A percentile compares a stretch with the other conserved stretches of the same genome.
These are phyloP conservation scores for Magnaporthiopsis poae DNA, from an alignment of 2,329 filamentous ascomycete species.

Conservation along the genomic window DNA sequence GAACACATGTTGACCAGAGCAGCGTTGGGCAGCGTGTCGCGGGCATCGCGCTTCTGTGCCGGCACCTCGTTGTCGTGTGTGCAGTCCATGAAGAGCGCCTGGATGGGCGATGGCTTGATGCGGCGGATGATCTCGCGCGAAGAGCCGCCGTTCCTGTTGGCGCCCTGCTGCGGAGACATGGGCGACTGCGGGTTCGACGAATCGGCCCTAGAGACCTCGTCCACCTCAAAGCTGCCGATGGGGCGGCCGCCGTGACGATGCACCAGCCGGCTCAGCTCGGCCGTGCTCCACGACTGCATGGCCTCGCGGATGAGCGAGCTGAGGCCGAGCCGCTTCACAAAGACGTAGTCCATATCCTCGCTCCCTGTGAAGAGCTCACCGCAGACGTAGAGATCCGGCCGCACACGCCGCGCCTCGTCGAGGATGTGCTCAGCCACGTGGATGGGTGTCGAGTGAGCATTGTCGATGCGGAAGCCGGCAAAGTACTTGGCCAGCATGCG, in stretches of 20 bases:
- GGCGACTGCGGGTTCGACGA: constrained; percentile 25
- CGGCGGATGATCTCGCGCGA: constrained; percentile 60
- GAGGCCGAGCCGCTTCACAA: constrained; percentile 84
- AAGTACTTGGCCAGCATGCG: constrained; percentile 90
- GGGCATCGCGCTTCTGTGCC: constrained; percentile 85
- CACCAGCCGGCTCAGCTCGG: constrained; percentile 81
- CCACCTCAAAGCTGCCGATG: constrained; percentile 94
- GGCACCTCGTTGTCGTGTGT: constrained; percentile 97
- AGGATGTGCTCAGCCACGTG: constrained; percentile 91
- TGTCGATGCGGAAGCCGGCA: constrained; percentile 90
- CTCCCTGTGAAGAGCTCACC: constrained; percentile 93
- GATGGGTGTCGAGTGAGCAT: constrained; percentile 91
- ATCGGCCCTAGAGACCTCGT: constrained; percentile 63
- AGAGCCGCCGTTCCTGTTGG: constrained; percentile 24
- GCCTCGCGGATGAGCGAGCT: constrained; percentile 89
- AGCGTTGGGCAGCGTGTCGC: constrained; percentile 87
- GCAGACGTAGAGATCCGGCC: constrained; percentile 81
- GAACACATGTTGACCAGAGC: constrained; percentile 93
- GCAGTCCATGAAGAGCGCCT: constrained; percentile 97
- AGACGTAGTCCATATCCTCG: constrained; percentile 91
- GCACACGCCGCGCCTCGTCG: constrained; percentile 79
- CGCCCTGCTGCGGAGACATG: constrained; percentile 16
- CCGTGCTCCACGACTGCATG: constrained; percentile 97
- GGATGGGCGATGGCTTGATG: constrained; percentile 79
- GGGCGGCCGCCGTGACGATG: constrained; percentile 88